Conservation (phyloP, 2,329 filamentous ascomycete species). For the Penicillium italicum region DNA sequence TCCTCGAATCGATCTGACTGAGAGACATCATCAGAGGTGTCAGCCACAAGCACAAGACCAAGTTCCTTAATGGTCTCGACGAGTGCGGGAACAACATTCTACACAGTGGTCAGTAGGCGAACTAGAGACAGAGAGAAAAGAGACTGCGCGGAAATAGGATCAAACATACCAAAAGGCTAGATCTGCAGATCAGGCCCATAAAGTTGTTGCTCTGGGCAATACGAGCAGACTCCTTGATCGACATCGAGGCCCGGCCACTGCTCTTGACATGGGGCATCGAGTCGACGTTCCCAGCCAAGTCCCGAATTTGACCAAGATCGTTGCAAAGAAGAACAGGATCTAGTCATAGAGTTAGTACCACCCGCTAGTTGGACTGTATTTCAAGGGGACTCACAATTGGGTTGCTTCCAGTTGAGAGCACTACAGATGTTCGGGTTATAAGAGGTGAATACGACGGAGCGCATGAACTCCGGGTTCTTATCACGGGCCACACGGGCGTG, state of each 20-base stretch:
- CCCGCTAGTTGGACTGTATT: neutral
- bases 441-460: conserved; percentile 90
- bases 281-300: conserved; percentile 35
- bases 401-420: conserved; percentile 98
- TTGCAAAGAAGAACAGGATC: conserved; percentile 94
- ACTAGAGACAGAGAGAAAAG: neutral
- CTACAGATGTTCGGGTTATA: conserved; percentile 89
- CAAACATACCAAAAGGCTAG: conserved; percentile 70
- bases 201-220: conserved; percentile 96
- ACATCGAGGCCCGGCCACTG: conserved; percentile 71
- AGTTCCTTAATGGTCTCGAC: conserved; percentile 93
- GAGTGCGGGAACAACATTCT: conserved; percentile 91
- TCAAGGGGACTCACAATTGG: conserved; percentile 66
- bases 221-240: conserved; percentile 90
- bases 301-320: conserved; percentile 64
- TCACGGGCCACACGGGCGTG: conserved; percentile 71
- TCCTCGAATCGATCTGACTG: conserved; percentile 25
- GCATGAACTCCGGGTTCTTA: conserved; percentile 65
- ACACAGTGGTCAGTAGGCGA: conserved; percentile 17
- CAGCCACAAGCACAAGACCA: conserved; percentile 84
- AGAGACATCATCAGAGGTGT: conserved; percentile 63
- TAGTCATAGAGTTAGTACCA: conserved; percentile 28
- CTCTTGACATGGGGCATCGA: conserved; percentile 48
- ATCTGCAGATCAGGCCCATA: conserved; percentile 93
- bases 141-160: neutral